Evolutionary conservation across 192 early-diverging fungal genomes (phyloP), one percentile per base, ranked within the genome.

Genomic region (Backusella luteola): DNA sequence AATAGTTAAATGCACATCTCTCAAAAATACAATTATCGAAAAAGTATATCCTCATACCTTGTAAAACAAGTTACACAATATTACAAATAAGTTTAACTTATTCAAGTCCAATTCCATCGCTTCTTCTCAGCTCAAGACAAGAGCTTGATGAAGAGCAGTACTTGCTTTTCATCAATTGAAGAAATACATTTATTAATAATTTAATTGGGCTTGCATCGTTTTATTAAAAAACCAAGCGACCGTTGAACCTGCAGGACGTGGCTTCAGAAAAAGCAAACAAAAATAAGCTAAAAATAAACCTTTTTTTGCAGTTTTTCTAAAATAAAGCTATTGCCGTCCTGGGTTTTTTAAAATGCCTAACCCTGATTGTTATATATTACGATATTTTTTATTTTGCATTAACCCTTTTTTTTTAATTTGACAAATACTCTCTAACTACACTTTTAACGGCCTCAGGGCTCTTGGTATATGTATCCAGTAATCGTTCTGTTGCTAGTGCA

Each of bases 401-500:
- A 44, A 44, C 15, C 15, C 11, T 6, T 49, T 19, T 49, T 23
- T 23, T 63, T 29, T 69, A 69, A 41, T 69, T 35, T 68, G 75
- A 76, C 34, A 76, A 76, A 32, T 76, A 76, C 11, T 71, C 53
- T 52, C 46, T 63, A 21, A 78, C 63, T 67, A 73, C 44, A 34
- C 73, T 44, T 44, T 46, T 38, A 42, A 53, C 49, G 38, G n/a
- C 34, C n/a, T 73, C 71, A 66, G 69, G 59, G 38, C 68, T 53
- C 15, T 80, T 53, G 15, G 72, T 26, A 72, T 78, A 80, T 6
- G 78, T 73, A 29, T 70, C 73, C 56, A 84, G 73, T 67, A 84
- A 70, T 32, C 82, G 79, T 69, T 84, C 82, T 29, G 76, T 84
- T 19, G 82, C 79, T 26, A 84, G 38, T 12, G 76, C 82, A 35